Base-by-base conservation (phyloP, 108 stramenopile species). In the Cyclotella baltica region DNA sequence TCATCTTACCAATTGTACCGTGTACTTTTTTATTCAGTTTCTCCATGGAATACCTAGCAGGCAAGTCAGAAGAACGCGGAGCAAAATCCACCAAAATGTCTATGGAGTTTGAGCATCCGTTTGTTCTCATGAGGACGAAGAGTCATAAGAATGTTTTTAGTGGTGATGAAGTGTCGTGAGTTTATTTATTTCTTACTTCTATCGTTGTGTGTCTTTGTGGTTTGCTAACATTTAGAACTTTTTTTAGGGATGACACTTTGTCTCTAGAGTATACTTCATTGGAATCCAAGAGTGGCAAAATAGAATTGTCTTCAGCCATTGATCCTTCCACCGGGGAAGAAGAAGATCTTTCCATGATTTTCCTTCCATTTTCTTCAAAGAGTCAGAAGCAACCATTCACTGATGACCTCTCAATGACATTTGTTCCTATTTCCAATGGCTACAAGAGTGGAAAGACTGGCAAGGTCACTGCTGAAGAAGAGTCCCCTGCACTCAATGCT, bases 81-180 rank as follows among this genome's bases (percentile, higher is more conserved):
- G 9, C 20, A 11, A 52, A 52, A 4, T 4, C n/a, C 29, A 30
- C 58, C 20, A 27, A 10, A 5, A 30, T 31, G 25, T 28, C 25
- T 30, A 59, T 59, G 58, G 58, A 62, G 35, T 62, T 62, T 33
- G 30, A 30, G 18, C 18, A 15, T 33, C 59, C 59, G 20, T 34
- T 62, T 18, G 18, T 62, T 62, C 59, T 36, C 20, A 15, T 35
- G 23, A 13, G 34, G 9, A 62, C 33, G 13, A 62, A 62, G 31
- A 62, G 16, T 36, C 34, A 62, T 10, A 34, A 62, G 18, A 62
- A 62, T 35, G 20, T 35, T 25, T 62, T 35, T 62, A 33, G 13
- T 18, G 31, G 59, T 62, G 59, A 62, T 33, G 10, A 20, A 16
- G 30, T 9, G 2, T 30, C 31, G 59, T 62, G 33, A 62, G 59